Evolutionary conservation across 208 protist species (phyloP), one percentile per base, ranked within the genome.

Genomic region (Trypanosomatidae sp.): DNA sequence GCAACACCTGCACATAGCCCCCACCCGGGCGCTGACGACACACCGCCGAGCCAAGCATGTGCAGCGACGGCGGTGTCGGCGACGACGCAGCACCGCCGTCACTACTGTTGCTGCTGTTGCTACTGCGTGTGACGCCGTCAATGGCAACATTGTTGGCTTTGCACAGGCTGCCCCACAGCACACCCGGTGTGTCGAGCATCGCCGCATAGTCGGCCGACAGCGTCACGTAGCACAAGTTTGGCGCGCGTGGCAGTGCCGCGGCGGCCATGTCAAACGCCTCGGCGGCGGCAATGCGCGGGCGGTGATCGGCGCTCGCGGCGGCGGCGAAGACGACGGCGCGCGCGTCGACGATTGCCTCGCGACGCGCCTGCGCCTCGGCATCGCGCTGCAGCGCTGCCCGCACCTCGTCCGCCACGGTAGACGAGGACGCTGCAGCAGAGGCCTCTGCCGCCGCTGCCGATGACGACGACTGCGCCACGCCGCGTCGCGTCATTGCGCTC

Each of bases 131-230:
- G n/a, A n/a, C n/a, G n/a, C n/a, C n/a, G n/a, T n/a, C 30, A 35
- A n/a, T 11, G n/a, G 11, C n/a, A 2, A 84, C 58, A 7, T 44
- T 64, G 44, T 88, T 88, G 3, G 57, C 62, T 15, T 50, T 65
- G 65, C 78, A 88, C 53, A 92, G 46, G 48, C 83, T 84, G 39
- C 71, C 77, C 79, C 83, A 92, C n/a, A 92, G 58, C 4, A 92
- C 83, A 44, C 84, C 72, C 2, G 78, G 83, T 2, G 78, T 66
- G 49, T 92, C 83, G 18, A 92, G 56, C 83, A 92, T 92, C 1
- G 45, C 68, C 0, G 53, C 60, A 53, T 83, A 87, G 43, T 92
- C 83, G 0, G 88, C 50, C 4, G 75, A 85, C 21, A 92, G 56
- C 41, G 67, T 74, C 54, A 88, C 62, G 56, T 82, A 78, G 37